Conservation (phyloP, 2,329 filamentous ascomycete species). For the Stagonosporopsis vannaccii region DNA sequence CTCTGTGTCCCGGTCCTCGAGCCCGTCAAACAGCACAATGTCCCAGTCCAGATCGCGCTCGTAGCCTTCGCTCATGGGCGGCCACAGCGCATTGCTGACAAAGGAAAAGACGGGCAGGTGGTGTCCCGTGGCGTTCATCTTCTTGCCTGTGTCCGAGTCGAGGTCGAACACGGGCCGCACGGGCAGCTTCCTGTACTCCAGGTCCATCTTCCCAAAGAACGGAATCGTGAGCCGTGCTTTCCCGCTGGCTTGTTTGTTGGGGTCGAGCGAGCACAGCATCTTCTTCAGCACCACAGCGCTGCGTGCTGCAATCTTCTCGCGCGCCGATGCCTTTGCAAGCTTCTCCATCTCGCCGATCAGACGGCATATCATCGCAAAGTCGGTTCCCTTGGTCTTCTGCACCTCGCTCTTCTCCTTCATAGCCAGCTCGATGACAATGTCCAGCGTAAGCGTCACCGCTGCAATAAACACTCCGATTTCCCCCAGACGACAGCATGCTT, state of each 20-base stretch:
- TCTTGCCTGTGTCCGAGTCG: constrained; percentile 39
- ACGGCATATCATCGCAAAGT: constrained; percentile 48
- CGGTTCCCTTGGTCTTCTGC: constrained; percentile 42
- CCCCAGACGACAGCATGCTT: constrained; percentile 44
- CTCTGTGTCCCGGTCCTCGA: constrained; percentile 43
- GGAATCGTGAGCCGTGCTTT: constrained; percentile 40
- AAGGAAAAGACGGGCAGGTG: constrained; percentile 46
- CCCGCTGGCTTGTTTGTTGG: constrained; percentile 29
- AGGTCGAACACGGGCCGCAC: constrained; percentile 39
- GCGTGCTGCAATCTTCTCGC: constrained; percentile 45
- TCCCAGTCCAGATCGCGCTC: constrained; percentile 39
- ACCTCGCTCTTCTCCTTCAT: constrained; percentile 45
- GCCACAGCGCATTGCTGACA: constrained; percentile 45
- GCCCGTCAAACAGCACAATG: constrained; percentile 45
- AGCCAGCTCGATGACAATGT: constrained; percentile 47
- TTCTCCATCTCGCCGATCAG: constrained; percentile 48
- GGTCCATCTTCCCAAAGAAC: constrained; percentile 45
- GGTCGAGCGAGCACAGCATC: constrained; percentile 43
- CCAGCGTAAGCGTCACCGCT: constrained; percentile 44
- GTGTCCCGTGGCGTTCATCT: constrained; percentile 34
- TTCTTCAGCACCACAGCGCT: constrained; percentile 46
- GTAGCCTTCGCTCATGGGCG: constrained; percentile 23
- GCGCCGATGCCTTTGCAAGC: constrained; percentile 36
- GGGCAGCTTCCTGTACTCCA: constrained; percentile 40
- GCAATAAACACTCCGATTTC: constrained; percentile 48